Base-by-base conservation (phyloP, 805 yeast genomes). In the Scheffersomyces spartinae region DNA sequence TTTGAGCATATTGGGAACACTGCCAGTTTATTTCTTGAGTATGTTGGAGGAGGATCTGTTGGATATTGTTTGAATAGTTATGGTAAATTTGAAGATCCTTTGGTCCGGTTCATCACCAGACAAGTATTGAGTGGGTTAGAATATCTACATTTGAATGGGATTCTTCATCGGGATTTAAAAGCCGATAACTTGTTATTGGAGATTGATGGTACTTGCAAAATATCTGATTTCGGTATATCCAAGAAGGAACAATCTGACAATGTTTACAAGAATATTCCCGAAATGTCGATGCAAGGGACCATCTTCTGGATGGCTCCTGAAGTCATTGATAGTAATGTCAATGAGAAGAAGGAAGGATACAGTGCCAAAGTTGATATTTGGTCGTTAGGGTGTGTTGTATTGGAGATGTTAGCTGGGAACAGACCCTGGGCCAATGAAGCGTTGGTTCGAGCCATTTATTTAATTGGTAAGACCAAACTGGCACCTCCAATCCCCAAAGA, bases 221-320 rank as follows among this genome's bases (percentile, higher is more conserved):
- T 91, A 24, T 79, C 94, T 9, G 98, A 91, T 51, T 91, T 91
- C 56, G 98, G 98, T 23, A 91, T 91, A 26, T 85, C 96, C 21
- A 86, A 84, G 47, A 72, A 74, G 42, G 72, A 84, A 8, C 68
- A 74, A 23, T 54, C 62, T 1, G 43, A 52, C 27, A 86, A 91
- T 45, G 82, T 88, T 13, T 88, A 91, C 47, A 75, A 81, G 16
- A 85, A 91, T 48, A 75, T 83, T 40, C 84, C 95, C 4, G 95
- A 84, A 28, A 82, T 86, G 94, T 86, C 96, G 8, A 84, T 83
- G 94, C 95, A 93, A 52, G 99, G 99, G 13, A 86, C 98, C 0
- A 84, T 93, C 1, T 91, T 86, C 49, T 91, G 98, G 98, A 91
- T 91, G 98, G 99, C 99, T 1, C 99, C 99, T 0, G 99, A 91